Evolutionary conservation across 768 basidiomycete species (phyloP).

Genomic region (Nevesoporus exiguus): DNA sequence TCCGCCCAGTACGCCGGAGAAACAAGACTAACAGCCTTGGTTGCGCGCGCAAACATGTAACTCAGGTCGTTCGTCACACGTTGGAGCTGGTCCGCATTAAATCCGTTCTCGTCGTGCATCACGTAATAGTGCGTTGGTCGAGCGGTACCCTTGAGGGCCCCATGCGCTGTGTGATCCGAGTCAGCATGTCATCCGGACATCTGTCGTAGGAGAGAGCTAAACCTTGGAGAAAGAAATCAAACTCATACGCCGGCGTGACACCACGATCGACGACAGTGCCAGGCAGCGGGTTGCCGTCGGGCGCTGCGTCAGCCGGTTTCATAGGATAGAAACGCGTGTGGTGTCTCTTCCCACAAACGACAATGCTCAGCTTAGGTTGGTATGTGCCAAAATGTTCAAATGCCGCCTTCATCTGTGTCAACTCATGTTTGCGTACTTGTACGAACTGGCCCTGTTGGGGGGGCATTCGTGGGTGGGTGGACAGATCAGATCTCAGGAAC

Average conservation of each 20-base stretch:
- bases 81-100: constrained; percentile 49
- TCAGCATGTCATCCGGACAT: neutral
- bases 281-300: constrained; percentile 47
- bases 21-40: constrained; percentile 41
- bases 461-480: neutral
- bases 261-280: constrained; percentile 57
- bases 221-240: constrained; percentile 54
- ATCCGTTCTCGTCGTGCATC: constrained; percentile 50
- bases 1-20: constrained; percentile 42
- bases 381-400: constrained; percentile 42
- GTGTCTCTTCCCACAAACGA: constrained; percentile 55
- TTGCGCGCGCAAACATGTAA: constrained; percentile 59
- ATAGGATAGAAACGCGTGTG: constrained; percentile 56
- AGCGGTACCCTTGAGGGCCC: constrained; percentile 42
- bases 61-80: constrained; percentile 48
- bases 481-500: neutral
- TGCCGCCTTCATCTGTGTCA: constrained; percentile 38
- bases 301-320: constrained; percentile 34
- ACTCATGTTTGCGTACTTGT: constrained; percentile 42
- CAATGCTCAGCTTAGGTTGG: constrained; percentile 47
- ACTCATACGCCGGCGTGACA: constrained; percentile 51
- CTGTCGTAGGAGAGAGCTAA: neutral
- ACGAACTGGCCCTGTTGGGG: constrained; percentile 43
- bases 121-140: constrained; percentile 55
- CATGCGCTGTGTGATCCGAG: constrained; percentile 30